Conservation (phyloP, 768 basidiomycete species). For the Rhodosporidiobolus sp. region DNA sequence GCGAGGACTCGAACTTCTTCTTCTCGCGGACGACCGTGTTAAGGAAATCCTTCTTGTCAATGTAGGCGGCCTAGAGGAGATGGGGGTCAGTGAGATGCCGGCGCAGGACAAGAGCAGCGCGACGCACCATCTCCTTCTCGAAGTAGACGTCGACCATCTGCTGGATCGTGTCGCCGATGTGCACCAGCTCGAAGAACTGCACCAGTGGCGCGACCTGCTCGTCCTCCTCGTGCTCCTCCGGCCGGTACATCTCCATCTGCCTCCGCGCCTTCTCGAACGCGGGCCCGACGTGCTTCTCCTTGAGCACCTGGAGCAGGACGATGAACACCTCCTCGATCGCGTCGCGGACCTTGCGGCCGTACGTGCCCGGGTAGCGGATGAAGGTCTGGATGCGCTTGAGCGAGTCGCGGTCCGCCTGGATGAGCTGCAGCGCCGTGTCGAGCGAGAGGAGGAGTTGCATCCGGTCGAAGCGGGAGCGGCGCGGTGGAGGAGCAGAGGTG, state of each 20-base stretch:
- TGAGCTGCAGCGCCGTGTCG: conserved; percentile 83
- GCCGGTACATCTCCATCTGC: conserved; percentile 84
- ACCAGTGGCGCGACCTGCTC: conserved; percentile 74
- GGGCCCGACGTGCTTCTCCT: conserved; percentile 70
- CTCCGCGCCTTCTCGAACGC: conserved; percentile 83
- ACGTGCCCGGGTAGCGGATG: conserved; percentile 75
- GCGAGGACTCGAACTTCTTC: conserved; percentile 85
- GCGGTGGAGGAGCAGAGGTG: background rate
- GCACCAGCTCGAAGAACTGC: conserved; percentile 96
- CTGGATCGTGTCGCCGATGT: conserved; percentile 94
- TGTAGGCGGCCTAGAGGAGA: conserved; percentile 53
- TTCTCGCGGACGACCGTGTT: conserved; percentile 92
- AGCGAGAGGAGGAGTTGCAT: conserved; percentile 86
- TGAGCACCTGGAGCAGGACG: conserved; percentile 70
- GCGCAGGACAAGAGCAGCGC: background rate
- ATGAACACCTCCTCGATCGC: conserved; percentile 93
- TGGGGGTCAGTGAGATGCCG: background rate
- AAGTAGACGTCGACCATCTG: conserved; percentile 98
- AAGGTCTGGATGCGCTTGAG: conserved; percentile 92
- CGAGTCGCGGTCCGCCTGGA: conserved; percentile 86
- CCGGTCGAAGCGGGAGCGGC: conserved; percentile 32
- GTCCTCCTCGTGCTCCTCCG: conserved; percentile 67
- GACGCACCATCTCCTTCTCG: conserved; percentile 82
- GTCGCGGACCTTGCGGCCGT: conserved; percentile 81
- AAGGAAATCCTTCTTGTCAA: conserved; percentile 68